These are phyloP conservation scores for Talaromyces islandicus DNA, from an alignment of 2,329 filamentous ascomycete species.

Conservation along the genomic window DNA sequence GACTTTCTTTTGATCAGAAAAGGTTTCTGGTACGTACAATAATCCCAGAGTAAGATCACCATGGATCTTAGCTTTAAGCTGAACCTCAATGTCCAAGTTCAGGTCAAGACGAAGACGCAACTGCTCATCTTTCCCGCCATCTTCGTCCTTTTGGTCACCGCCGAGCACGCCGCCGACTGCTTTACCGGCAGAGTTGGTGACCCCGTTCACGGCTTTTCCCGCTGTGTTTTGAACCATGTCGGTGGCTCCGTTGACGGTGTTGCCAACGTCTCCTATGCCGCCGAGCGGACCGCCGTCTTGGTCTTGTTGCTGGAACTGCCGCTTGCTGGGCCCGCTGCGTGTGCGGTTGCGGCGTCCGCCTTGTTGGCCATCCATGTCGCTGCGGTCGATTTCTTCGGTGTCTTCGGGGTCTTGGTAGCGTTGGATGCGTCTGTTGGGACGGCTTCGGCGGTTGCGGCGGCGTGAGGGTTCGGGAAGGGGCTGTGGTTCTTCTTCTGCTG, in stretches of 20 bases:
- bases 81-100: conserved; percentile 77
- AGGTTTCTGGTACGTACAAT: conserved; percentile 63
- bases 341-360: conserved; percentile 46
- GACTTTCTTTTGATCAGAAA: neutral
- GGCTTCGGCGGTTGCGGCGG: conserved; percentile 11
- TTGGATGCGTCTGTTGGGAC: conserved; percentile 16
- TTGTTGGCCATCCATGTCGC: conserved; percentile 47
- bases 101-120: conserved; percentile 67
- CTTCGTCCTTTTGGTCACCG: conserved; percentile 32
- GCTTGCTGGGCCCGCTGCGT: conserved; percentile 49
- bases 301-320: conserved; percentile 13
- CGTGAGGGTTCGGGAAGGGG: conserved; percentile 40
- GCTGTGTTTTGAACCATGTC: conserved; percentile 48
- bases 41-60: conserved; percentile 76
- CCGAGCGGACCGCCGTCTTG: conserved; percentile 36
- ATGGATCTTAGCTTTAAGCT: conserved; percentile 78
- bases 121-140: conserved; percentile 53
- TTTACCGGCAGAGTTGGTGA: conserved; percentile 35
- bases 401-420: conserved; percentile 34
- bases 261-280: conserved; percentile 51
- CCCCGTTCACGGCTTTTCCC: conserved; percentile 41
- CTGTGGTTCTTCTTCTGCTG: conserved; percentile 23
- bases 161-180: conserved; percentile 34
- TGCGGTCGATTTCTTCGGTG: conserved; percentile 18
- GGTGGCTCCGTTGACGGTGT: conserved; percentile 46